Evolutionary conservation across 148 eudicot genomes (phyloP).

Genomic region (Silene uniflora): DNA sequence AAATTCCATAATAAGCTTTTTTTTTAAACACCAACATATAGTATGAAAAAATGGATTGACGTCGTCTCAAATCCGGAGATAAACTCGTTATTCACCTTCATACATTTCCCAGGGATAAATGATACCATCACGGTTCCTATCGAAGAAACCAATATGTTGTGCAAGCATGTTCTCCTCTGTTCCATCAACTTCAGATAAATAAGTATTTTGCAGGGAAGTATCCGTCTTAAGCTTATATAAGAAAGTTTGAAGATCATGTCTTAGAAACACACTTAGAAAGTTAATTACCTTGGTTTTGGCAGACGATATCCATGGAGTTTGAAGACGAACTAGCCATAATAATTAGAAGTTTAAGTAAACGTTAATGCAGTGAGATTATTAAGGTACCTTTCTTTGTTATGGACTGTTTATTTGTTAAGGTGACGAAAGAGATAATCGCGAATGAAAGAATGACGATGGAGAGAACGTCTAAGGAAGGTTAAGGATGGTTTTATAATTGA

Average conservation of each 20-base stretch:
- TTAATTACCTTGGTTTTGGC: background rate
- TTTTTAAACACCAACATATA: too few relatives aligned
- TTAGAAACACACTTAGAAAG: background rate
- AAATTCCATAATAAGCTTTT: background rate
- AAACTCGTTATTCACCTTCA: slow-evolving; percentile 38
- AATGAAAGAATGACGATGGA: background rate
- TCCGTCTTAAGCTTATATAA: too few relatives aligned
- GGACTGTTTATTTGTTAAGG: too few relatives aligned
- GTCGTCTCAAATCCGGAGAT: background rate
- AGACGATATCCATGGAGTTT: background rate
- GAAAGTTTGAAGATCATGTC: background rate
- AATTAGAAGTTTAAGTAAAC: background rate
- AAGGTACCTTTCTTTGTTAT: too few relatives aligned
- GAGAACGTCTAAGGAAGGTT: background rate
- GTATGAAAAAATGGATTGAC: too few relatives aligned
- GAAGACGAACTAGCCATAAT: background rate
- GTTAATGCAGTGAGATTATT: background rate
- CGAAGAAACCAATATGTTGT: slow-evolving; percentile 72
- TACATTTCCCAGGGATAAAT: slow-evolving; percentile 77
- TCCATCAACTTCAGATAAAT: slow-evolving; percentile 9
- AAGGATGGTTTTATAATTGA: background rate
- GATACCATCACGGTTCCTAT: slow-evolving; percentile 66
- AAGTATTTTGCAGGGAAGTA: too few relatives aligned
- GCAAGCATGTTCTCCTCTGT: slow-evolving; percentile 38
- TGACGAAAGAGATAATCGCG: background rate